These are phyloP conservation scores for Chenopodium formosanum DNA, from an alignment of 148 eudicot genomes.

Conservation along the genomic window DNA sequence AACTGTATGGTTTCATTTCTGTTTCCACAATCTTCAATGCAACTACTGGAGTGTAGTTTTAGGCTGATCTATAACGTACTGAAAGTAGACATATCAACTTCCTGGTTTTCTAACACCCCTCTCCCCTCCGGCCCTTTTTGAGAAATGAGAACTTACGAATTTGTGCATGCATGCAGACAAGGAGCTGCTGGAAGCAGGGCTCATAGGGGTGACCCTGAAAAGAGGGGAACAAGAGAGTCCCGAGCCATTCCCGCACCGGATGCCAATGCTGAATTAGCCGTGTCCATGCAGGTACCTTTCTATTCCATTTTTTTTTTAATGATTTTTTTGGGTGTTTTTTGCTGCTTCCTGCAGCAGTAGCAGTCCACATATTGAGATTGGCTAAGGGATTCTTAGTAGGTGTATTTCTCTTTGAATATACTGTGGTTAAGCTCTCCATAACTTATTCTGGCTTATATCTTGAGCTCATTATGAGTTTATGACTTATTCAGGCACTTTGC, in stretches of 20 bases:
- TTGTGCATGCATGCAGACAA: conserved; percentile 46
- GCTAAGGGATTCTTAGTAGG: neutral
- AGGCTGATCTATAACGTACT: neutral
- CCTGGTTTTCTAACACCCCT: neutral
- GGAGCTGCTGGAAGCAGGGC: conserved; percentile 51
- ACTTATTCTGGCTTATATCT: neutral
- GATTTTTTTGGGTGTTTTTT: neutral
- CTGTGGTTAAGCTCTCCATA: neutral
- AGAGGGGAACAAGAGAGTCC: conserved; percentile 65
- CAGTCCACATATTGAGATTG: neutral
- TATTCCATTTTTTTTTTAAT: neutral
- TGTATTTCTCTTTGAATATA: neutral
- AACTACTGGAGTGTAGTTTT: no score
- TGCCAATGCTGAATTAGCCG: conserved; percentile 82
- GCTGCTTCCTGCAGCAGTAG: neutral
- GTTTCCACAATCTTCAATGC: neutral
- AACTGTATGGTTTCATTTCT: neutral
- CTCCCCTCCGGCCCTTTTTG: neutral
- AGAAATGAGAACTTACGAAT: neutral
- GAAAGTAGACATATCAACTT: neutral
- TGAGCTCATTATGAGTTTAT: neutral
- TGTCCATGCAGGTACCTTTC: conserved; percentile 72
- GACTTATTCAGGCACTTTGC: neutral
- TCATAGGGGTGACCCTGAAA: conserved; percentile 57
- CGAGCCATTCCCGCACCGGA: conserved; percentile 93